These are phyloP conservation scores for Phytophthora uliginosa DNA, from an alignment of 352 stramenopile genomes.

Conservation along the genomic window DNA sequence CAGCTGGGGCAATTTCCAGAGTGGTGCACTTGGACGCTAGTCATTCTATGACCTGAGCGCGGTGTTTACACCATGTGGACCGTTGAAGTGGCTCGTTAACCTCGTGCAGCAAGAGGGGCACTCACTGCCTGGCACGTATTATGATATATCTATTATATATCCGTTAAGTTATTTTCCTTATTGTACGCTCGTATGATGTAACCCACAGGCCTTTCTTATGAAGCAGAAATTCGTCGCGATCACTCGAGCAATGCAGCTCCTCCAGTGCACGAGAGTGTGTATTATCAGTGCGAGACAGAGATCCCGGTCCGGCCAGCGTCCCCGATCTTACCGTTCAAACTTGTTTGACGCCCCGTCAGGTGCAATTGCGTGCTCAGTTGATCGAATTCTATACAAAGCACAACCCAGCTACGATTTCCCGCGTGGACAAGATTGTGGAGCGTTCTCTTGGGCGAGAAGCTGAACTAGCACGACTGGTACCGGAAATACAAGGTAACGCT, in stretches of 20 bases:
- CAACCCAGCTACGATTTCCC: slow-evolving; percentile 69
- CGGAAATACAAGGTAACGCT: slow-evolving; percentile 76
- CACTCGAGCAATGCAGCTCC: slow-evolving; percentile 26
- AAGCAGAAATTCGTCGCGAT: slow-evolving; percentile 70
- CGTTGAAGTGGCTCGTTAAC: slow-evolving; percentile 96
- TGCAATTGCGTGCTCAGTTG: slow-evolving; percentile 50
- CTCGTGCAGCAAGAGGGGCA: slow-evolving; percentile 94
- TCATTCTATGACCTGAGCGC: slow-evolving; percentile 99
- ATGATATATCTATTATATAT: neutral
- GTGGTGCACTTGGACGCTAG: slow-evolving; percentile 93
- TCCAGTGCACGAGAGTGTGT: slow-evolving; percentile 51
- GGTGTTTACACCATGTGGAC: slow-evolving; percentile 98
- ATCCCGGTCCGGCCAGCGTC: slow-evolving; percentile 35
- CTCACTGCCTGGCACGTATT: slow-evolving; percentile 85
- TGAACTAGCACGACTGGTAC: slow-evolving; percentile 77
- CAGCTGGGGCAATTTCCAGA: slow-evolving; percentile 97
- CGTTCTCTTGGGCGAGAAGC: slow-evolving; percentile 78
- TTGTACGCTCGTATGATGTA: neutral
- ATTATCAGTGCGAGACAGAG: slow-evolving; percentile 80
- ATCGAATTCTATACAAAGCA: slow-evolving; percentile 76
- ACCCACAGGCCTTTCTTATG: slow-evolving; percentile 69
- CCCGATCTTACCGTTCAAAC: neutral
- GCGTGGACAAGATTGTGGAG: slow-evolving; percentile 81
- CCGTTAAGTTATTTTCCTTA: neutral
- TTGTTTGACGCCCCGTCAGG: slow-evolving; percentile 35